Conservation (phyloP, 176 grass and related monocot genomes). For the Leersia perrieri region DNA sequence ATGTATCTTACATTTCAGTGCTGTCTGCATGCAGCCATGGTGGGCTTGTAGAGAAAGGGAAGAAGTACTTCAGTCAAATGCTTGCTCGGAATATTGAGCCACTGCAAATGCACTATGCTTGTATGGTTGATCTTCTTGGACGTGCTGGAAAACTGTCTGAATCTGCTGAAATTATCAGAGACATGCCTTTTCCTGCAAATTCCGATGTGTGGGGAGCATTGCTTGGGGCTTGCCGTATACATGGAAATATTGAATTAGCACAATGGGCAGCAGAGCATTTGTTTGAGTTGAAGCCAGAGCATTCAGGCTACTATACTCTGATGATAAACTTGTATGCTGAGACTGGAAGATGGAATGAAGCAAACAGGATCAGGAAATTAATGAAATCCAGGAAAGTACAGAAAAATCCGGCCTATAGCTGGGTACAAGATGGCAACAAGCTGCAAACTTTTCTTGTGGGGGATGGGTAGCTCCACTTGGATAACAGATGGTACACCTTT, state of each 20-base stretch:
- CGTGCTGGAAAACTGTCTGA: constrained; percentile 67
- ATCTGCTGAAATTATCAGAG: constrained; percentile 56
- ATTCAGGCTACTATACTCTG: constrained; percentile 79
- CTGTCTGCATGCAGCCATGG: constrained; percentile 78
- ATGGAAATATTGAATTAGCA: constrained; percentile 77
- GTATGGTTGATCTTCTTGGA: constrained; percentile 88
- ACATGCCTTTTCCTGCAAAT: constrained; percentile 74
- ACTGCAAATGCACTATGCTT: constrained; percentile 84
- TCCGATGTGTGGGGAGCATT: constrained; percentile 88
- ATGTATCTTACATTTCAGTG: constrained; percentile 82
- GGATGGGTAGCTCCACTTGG: constrained; percentile 23
- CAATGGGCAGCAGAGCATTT: constrained; percentile 64
- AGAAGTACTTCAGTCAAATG: constrained; percentile 81
- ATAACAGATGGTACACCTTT: no score
- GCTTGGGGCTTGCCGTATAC: constrained; percentile 73
- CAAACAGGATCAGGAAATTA: constrained; percentile 54
- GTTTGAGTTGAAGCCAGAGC: constrained; percentile 76
- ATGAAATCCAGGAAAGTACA: constrained; percentile 83
- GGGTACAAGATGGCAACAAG: constrained; percentile 64
- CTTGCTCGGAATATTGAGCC: constrained; percentile 51
- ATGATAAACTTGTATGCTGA: constrained; percentile 86
- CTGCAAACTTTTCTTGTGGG: constrained; percentile 52
- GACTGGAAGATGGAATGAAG: constrained; percentile 69
- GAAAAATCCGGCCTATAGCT: constrained; percentile 82
- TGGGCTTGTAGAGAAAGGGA: constrained; percentile 72